Conservation (phyloP, 768 basidiomycete genomes). For the Pulveroboletus frians region DNA sequence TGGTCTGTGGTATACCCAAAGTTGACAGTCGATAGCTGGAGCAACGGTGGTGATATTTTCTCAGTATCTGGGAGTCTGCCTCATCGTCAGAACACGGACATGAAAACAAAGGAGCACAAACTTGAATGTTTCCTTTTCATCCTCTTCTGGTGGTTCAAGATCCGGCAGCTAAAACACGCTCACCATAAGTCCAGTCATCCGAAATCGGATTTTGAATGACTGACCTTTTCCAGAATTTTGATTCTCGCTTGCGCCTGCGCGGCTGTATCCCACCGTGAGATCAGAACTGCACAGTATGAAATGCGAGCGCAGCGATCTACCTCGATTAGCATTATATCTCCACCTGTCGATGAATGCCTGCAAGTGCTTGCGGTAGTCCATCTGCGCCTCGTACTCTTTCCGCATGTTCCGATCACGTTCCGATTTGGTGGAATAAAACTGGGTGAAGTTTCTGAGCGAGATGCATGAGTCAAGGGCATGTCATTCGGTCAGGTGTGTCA, state of each 20-base stretch:
- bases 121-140: constrained; percentile 93
- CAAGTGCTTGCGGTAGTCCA: constrained; percentile 90
- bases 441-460: constrained; percentile 79
- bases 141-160: constrained; percentile 85
- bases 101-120: constrained; percentile 25
- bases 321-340: constrained; percentile 95
- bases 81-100: neutral
- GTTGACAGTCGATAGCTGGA: constrained; percentile 86
- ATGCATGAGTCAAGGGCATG: constrained; percentile 4
- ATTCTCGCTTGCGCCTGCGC: constrained; percentile 84
- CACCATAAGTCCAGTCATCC: neutral
- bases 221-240: constrained; percentile 69
- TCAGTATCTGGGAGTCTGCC: constrained; percentile 89
- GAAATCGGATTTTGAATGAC: neutral
- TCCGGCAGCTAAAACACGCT: constrained; percentile 66
- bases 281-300: constrained; percentile 1
- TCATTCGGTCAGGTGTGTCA: neutral
- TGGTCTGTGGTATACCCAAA: constrained; percentile 85
- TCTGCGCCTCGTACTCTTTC: constrained; percentile 94
- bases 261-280: constrained; percentile 39
- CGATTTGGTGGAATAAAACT: constrained; percentile 98
- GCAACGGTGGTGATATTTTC: constrained; percentile 92
- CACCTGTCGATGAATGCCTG: constrained; percentile 98
- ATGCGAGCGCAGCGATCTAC: constrained; percentile 31
- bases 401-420: constrained; percentile 87